phyloP scores from a whole-genome alignment of 192 early-diverging fungal species.

The Endogone sp. region DNA sequence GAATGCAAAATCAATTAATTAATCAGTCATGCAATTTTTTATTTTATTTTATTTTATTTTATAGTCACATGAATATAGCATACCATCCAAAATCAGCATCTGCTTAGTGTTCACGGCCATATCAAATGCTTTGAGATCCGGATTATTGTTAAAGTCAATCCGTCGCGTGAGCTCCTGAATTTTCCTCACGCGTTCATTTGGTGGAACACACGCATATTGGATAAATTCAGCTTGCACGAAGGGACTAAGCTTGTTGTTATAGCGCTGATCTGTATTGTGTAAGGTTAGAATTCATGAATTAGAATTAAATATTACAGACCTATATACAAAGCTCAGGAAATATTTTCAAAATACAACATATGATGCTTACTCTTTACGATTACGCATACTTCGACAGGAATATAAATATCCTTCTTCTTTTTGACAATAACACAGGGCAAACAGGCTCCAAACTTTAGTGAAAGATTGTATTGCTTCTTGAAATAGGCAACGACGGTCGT shows the following conservation, averaged over 20 bases:
- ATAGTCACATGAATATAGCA: neutral
- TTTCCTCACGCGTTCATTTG: conserved; percentile 77
- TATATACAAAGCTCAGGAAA: neutral
- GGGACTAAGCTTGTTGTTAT: conserved; percentile 80
- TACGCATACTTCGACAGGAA: conserved; percentile 92
- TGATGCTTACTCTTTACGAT: conserved; percentile 35
- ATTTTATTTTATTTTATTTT: too few species aligned
- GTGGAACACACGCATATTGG: conserved; percentile 82
- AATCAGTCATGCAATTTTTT: neutral
- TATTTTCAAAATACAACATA: neutral
- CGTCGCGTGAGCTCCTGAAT: conserved; percentile 70
- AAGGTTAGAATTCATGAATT: neutral
- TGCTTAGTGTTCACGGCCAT: conserved; percentile 55
- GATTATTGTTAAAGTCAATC: conserved; percentile 61
- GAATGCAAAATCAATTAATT: neutral
- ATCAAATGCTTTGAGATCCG: conserved; percentile 77
- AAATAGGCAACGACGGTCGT: neutral
- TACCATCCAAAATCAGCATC: neutral
- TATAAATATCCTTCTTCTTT: conserved; percentile 48
- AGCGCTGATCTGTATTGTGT: conserved; percentile 66
- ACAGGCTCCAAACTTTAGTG: conserved; percentile 17
- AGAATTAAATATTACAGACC: too few species aligned
- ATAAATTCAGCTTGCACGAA: conserved; percentile 93
- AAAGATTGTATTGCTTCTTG: neutral
- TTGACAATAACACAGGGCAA: conserved; percentile 77